phyloP scores from a whole-genome alignment of 2,329 filamentous ascomycete species.

The Ophiostoma tasmaniense region DNA sequence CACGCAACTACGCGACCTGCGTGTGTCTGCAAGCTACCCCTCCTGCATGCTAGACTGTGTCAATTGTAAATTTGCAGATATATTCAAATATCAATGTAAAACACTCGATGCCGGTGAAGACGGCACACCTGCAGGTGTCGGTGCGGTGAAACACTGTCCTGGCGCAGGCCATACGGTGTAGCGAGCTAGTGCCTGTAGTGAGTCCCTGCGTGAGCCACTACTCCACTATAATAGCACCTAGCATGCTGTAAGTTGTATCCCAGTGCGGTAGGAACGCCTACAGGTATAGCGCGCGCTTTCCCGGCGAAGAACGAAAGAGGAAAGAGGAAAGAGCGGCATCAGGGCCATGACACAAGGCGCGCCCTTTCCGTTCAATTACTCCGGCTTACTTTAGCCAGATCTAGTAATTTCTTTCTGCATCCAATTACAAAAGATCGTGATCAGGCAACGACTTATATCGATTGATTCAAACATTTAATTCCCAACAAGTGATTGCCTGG shows the following conservation, averaged over 20 bases:
- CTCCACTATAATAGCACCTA: neutral
- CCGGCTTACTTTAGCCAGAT: conserved; percentile 5
- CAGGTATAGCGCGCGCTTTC: too few species aligned
- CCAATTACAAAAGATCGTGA: neutral
- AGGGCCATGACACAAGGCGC: neutral
- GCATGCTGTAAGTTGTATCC: neutral
- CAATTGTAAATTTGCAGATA: neutral
- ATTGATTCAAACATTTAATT: neutral
- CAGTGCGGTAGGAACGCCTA: neutral
- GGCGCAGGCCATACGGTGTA: neutral
- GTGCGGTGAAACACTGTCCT: neutral
- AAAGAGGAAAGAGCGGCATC: neutral
- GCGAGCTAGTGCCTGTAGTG: neutral
- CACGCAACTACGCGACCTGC: neutral
- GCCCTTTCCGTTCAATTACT: neutral
- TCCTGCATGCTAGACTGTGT: neutral
- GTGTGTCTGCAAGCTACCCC: neutral
- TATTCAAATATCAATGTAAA: neutral
- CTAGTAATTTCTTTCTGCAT: neutral
- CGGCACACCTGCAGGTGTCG: conserved; percentile 1
- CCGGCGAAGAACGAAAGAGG: too few species aligned
- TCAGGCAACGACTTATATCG: neutral
- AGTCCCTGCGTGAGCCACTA: neutral
- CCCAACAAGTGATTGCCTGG: neutral
- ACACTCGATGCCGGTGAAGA: neutral